Evolutionary conservation across 1,139 yeast species (phyloP), one percentile per base, ranked within the genome.

Genomic region (Taphrina communis): DNA sequence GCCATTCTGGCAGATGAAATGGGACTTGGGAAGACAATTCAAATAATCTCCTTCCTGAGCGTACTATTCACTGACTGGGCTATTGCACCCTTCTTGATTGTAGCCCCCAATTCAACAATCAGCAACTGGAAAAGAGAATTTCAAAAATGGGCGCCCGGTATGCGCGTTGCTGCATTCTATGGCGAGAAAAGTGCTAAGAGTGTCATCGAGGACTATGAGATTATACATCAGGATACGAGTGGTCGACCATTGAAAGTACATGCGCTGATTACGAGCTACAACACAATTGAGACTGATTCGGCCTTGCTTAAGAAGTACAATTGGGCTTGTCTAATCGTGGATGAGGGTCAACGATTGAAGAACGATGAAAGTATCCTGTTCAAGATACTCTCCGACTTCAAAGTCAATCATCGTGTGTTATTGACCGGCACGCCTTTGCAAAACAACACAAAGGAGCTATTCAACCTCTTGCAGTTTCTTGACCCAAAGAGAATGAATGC

Each of bases 1-100:
- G 98, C 98, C 62, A 93, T 94, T 63, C 82, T 94, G 70, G 99
- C 99, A 9, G 99, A 94, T 79, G 99, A 94, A 78, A 94, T 94
- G 99, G 99, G 99, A 1, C 83, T 94, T 70, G 99, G 99, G 71
- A 94, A 94, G 77, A 94, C 99, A 0, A 82, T 94, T 71, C 99
- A 94, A 78, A 91, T 97, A 0, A 91, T 94, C 71, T 86, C 98
- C 6, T 74, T 74, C 62, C 53, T 68, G 9, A 68, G 73, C 42
- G 71, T 71, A 1, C 38, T 73, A 38, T 66, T 60, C 50, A 69
- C 71, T 39, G 68, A 62, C 38, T 72, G 72, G 65, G 69, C 63
- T 5, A 53, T 69, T 35, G 72, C 73, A 61, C 92, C 91, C 31
- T 88, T 88, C 74, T 82, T 90, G 74, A 91, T 90, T 21, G 87